Evolutionary conservation across 352 stramenopile genomes (phyloP).

Genomic region (Globisporangium acanthophoron): DNA sequence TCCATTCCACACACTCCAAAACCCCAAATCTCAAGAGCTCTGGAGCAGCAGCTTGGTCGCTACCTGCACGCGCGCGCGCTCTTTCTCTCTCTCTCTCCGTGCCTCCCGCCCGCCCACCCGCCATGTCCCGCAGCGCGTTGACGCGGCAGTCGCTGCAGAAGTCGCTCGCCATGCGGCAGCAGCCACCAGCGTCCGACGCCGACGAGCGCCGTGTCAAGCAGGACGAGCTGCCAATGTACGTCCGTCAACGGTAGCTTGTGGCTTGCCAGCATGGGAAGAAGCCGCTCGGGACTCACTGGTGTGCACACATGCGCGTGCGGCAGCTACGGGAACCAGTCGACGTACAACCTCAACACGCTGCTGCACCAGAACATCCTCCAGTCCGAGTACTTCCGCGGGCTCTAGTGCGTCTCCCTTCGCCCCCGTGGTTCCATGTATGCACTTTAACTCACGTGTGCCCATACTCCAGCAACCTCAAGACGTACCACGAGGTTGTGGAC

Average conservation of each 20-base stretch:
- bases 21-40: too few species aligned
- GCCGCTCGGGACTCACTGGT: neutral
- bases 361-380: constrained; percentile 94
- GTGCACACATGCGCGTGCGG: neutral
- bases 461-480: constrained; percentile 71
- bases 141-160: constrained; percentile 62
- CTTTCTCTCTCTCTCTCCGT: too few species aligned
- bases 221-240: constrained; percentile 74
- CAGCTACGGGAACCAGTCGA: constrained; percentile 84
- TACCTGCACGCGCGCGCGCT: too few species aligned
- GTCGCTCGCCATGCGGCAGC: constrained; percentile 22
- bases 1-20: too few species aligned
- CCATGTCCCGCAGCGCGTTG: constrained; percentile 75
- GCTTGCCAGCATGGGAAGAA: neutral
- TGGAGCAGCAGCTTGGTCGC: too few species aligned
- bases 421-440: neutral
- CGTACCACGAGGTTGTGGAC: constrained; percentile 96
- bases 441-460: neutral
- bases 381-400: constrained; percentile 93
- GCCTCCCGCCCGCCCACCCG: neutral
- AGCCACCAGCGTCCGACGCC: constrained; percentile 22
- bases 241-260: constrained; percentile 1
- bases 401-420: constrained; percentile 56
- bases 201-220: constrained; percentile 69
- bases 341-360: constrained; percentile 96